Conservation (phyloP, 495 filamentous ascomycete species). For the Clohesyomyces aquaticus region DNA sequence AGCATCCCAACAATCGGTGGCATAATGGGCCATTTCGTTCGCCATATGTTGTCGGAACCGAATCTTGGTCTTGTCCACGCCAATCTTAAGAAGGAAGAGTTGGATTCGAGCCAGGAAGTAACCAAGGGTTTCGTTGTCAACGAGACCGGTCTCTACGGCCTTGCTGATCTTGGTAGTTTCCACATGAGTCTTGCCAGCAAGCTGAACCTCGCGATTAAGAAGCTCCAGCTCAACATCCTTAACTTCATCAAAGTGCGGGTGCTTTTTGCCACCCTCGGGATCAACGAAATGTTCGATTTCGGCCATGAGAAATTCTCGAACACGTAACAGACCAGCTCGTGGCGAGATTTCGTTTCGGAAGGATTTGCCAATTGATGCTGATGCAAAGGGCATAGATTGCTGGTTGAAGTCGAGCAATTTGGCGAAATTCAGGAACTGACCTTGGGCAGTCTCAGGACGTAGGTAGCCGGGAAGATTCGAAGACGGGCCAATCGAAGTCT, state of each 20-base stretch:
- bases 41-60: constrained; percentile 86
- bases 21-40: constrained; percentile 84
- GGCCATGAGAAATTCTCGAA: constrained; percentile 75
- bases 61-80: constrained; percentile 70
- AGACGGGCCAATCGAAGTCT: constrained; percentile 70
- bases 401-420: constrained; percentile 82
- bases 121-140: constrained; percentile 86
- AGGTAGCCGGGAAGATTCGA: constrained; percentile 49
- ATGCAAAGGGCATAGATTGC: constrained; percentile 73
- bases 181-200: constrained; percentile 67
- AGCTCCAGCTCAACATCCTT: constrained; percentile 67
- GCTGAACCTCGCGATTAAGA: constrained; percentile 72
- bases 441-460: constrained; percentile 35
- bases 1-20: constrained; percentile 83
- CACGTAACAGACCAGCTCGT: constrained; percentile 66
- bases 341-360: constrained; percentile 78
- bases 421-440: constrained; percentile 54
- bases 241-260: constrained; percentile 69
- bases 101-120: constrained; percentile 84
- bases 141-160: constrained; percentile 67
- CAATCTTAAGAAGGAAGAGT: constrained; percentile 70
- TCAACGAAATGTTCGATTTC: constrained; percentile 85
- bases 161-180: constrained; percentile 67
- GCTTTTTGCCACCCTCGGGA: constrained; percentile 71
- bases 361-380: constrained; percentile 75